Base-by-base conservation (phyloP, 2,329 filamentous ascomycete genomes). In the Epichloe aotearoae region DNA sequence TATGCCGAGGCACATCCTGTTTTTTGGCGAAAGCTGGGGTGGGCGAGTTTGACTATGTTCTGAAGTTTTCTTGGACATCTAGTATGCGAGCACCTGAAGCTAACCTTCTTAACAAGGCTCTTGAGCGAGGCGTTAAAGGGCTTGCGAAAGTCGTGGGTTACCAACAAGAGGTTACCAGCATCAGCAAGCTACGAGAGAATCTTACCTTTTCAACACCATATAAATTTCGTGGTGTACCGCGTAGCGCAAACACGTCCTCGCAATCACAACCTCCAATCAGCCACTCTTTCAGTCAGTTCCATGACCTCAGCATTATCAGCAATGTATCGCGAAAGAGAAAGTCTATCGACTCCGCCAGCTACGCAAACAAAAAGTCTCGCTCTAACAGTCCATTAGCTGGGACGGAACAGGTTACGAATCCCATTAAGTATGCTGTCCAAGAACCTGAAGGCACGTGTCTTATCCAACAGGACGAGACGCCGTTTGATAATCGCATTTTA, bases 401-500 rank as follows among this genome's bases (percentile, higher is more conserved):
- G 17, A 30, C 41, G 19, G 38, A 48, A 14, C 20, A 19, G 3
- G 14, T 17, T 26, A 5, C 23, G 14, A 20, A 48, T 14, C 37
- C 14, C 12, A 15, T 26, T 7, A 48, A 8, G 6, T 42, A 30
- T 33, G 20, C 37, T 17, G 49, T 47, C 14, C n/a, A 47, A 47
- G 49, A 50, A 34, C 42, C 49, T 14, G 8, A 46, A 45, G 20
- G 49, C 38, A 50, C 42, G 5, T 46, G 49, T 14, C 42, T 50
- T 44, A 17, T 46, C 19, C 12, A 50, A 33, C 42, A 45, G 30
- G 41, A 46, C 33, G 11, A 46, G 23, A 17, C 23, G 38, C 49
- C 42, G 10, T 50, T 40, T 30, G 37, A 44, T n/a, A 36, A 50
- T 20, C 49, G 45, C 15, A 54, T 54, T 20, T 48, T 47, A 34